Base-by-base conservation (phyloP, 305 asterid genomes). In the Fraxinus dipetala region DNA sequence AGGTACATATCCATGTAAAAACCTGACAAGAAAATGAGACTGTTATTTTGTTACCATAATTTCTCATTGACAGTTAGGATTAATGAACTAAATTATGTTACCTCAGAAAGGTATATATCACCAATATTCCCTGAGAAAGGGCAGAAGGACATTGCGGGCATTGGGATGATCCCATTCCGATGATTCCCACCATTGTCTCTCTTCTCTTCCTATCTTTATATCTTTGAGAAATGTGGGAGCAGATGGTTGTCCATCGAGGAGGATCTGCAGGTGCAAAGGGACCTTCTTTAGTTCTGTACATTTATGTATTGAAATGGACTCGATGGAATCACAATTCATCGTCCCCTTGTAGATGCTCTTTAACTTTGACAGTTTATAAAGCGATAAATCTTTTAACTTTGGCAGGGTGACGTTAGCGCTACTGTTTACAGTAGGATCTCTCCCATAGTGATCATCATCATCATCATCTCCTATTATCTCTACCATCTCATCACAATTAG, bases 311-410 rank as follows among this genome's bases (percentile, higher is more conserved):
- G 5, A 67, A 6, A 63, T 67, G 11, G 24, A 9, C 43, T 82
- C 85, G 2, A 78, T 84, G 69, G 81, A 72, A 14, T 79, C 54
- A 78, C 83, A 84, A 26, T 9, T 22, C 36, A 63, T 59, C 22
- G 20, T 48, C 10, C 69, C 79, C 28, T 69, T 69, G 54, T 61
- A 72, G 14, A 84, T 63, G 51, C 76, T 72, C 80, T 30, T 73
- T 20, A 82, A 75, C 22, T 69, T 69, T 1, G 75, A 24, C 10
- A 69, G 75, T n/a, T 77, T 77, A 34, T 72, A 4, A 5, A 69
- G 38, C 0, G 43, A 30, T 14, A 69, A 69, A 14, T 69, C 22
- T 32, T 26, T 82, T 48, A 82, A 26, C 65, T 54, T 34, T n/a
- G 72, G 80, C 54, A 77, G 51, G 63, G n/a, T 36, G 81, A 45